phyloP scores from a whole-genome alignment of 2,329 filamentous ascomycete genomes.

The Pseudogymnoascus sp. region DNA sequence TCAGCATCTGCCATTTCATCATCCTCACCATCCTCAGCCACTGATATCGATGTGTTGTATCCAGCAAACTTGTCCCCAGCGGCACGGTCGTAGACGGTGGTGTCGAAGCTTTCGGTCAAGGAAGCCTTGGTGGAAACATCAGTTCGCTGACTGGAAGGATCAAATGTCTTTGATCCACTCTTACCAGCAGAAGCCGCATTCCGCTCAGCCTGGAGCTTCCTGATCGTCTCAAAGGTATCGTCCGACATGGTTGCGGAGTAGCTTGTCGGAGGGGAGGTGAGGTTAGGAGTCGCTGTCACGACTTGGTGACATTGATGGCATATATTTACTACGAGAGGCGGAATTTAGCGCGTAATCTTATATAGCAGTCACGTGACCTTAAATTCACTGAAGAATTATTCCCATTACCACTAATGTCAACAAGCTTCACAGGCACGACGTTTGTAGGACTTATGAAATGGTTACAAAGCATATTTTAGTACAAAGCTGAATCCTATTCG shows the following conservation, averaged over 20 bases:
- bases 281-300: constrained; percentile 5
- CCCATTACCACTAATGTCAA: neutral
- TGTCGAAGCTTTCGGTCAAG: constrained; percentile 83
- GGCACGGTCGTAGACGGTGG: constrained; percentile 73
- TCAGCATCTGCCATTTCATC: constrained; percentile 68
- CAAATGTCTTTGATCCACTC: constrained; percentile 74
- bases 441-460: neutral
- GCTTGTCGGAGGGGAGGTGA: constrained; percentile 5
- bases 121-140: constrained; percentile 83
- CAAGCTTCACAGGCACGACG: neutral
- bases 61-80: constrained; percentile 74
- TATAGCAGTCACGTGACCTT: neutral
- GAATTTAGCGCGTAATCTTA: constrained; percentile 5
- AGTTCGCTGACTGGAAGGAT: constrained; percentile 69
- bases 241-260: constrained; percentile 45
- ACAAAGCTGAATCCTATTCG: constrained; percentile 7
- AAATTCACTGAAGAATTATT: neutral
- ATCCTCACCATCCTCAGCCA: constrained; percentile 68
- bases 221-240: constrained; percentile 81
- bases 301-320: neutral
- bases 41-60: constrained; percentile 83
- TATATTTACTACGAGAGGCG: constrained; percentile 4
- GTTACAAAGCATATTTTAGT: constrained; percentile 1
- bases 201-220: constrained; percentile 84
- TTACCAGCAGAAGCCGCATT: constrained; percentile 70